Evolutionary conservation across 2,329 filamentous ascomycete species (phyloP).

Genomic region (Stachybotrys chlorohalonatus): DNA sequence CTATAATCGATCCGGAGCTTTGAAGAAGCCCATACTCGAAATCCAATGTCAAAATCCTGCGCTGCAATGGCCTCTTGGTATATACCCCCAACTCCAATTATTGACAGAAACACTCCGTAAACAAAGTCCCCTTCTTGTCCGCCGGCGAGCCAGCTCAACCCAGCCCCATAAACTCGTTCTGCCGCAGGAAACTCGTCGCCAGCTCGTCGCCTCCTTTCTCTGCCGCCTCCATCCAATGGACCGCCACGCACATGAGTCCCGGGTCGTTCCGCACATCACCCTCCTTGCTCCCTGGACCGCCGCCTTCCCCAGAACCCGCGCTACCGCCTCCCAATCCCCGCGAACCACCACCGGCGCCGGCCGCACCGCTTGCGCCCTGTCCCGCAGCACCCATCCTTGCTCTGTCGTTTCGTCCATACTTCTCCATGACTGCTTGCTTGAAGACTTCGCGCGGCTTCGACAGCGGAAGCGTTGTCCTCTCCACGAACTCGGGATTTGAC

Average conservation of each 20-base stretch:
- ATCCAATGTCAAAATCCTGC: neutral
- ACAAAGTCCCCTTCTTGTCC: neutral
- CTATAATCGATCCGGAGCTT: neutral
- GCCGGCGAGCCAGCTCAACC: constrained; percentile 9
- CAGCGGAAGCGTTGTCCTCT: constrained; percentile 72
- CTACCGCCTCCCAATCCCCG: constrained; percentile 12
- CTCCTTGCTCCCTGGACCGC: constrained; percentile 22
- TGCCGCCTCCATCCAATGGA: constrained; percentile 95
- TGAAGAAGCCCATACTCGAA: neutral
- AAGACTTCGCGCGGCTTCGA: constrained; percentile 83
- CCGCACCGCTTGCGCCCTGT: constrained; percentile 11
- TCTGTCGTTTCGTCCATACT: constrained; percentile 38
- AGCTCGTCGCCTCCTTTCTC: constrained; percentile 79
- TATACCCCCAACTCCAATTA: too few species aligned
- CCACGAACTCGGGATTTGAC: constrained; percentile 78
- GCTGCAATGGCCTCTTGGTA: neutral
- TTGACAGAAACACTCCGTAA: neutral
- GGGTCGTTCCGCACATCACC: constrained; percentile 63
- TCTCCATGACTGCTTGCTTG: constrained; percentile 76
- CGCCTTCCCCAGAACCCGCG: constrained; percentile 10
- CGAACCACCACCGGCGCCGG: constrained; percentile 11
- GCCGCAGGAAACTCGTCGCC: constrained; percentile 72
- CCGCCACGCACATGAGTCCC: constrained; percentile 82
- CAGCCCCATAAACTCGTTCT: constrained; percentile 39
- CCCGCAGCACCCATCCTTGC: constrained; percentile 12